Evolutionary conservation across 768 basidiomycete genomes (phyloP).

Genomic region (Mycena venus): DNA sequence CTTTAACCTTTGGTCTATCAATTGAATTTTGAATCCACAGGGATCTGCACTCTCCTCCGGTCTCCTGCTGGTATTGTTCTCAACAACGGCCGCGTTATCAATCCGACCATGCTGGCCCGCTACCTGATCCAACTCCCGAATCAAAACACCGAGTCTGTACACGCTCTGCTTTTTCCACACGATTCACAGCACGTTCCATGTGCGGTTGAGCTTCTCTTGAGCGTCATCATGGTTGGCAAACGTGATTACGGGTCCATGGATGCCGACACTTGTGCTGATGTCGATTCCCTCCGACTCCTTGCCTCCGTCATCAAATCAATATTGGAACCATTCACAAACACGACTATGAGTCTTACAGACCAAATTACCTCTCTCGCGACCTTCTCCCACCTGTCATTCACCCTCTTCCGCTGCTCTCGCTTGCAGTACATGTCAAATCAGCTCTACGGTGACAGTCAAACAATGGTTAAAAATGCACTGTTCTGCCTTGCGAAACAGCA

Average conservation of each 20-base stretch:
- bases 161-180: slow-evolving; percentile 14
- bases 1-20: too few relatives aligned
- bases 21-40: background rate
- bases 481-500: background rate
- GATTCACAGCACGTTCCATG: slow-evolving; percentile 49
- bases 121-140: background rate
- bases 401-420: background rate
- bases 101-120: background rate
- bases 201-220: slow-evolving; percentile 41
- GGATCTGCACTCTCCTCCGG: slow-evolving; percentile 8
- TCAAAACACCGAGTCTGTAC: background rate
- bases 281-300: too few relatives aligned
- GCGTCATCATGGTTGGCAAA: slow-evolving; percentile 6
- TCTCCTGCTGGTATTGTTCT: background rate
- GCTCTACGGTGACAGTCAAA: background rate
- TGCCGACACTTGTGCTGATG: background rate
- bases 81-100: slow-evolving; percentile 13
- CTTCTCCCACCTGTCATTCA: background rate
- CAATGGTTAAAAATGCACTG: background rate
- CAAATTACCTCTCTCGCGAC: too few relatives aligned
- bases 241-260: background rate
- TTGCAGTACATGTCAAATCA: background rate
- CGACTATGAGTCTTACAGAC: too few relatives aligned
- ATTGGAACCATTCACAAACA: too few relatives aligned
- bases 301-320: too few relatives aligned